Evolutionary conservation across 257 asterid species (phyloP), one percentile per base, ranked within the genome.

Genomic region (Schizonepeta tenuifolia): DNA sequence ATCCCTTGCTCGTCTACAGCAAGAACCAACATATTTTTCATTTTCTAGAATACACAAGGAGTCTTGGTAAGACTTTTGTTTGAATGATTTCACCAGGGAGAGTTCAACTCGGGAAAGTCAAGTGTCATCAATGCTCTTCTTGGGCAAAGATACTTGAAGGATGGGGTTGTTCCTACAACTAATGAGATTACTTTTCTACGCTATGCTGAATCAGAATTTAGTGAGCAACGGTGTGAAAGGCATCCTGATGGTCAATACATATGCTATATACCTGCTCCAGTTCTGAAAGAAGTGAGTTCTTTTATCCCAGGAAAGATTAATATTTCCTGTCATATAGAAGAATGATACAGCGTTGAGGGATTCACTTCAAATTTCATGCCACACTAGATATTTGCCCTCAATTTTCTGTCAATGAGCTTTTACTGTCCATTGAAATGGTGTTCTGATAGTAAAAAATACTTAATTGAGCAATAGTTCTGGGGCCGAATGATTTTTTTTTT

Each of bases 111-210:
- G 72, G 98, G 98, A 73, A 95, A 95, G 86, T 95, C 97, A 12
- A 86, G 96, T 76, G 92, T 95, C 80, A 88, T 95, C 81, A 95
- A 95, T 88, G 98, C 99, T 80, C 83, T 95, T 85, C 96, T 92
- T 69, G 99, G 99, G 67, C 78, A 95, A 82, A 92, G 77, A 77
- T 95, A 87, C 80, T 80, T 95, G 67, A 80, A 73, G 81, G 97
- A 92, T 77, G 98, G 99, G 72, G 99, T 92, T 77, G 84, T 95
- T 76, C 99, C 99, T 71, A 92, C 99, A 56, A 95, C 99, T 69
- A 95, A 90, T 77, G 98, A 95, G 79, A 89, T 95, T 67, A 95
- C 99, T n/a, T 92, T 88, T 81, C 84, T 95, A 51, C 91, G 96
- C 81, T 92, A 90, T 80, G 83, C 92, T 69, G 89, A 84, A 71